These are phyloP conservation scores for Auricularia sp. DNA, from an alignment of 768 basidiomycete genomes.

Conservation along the genomic window DNA sequence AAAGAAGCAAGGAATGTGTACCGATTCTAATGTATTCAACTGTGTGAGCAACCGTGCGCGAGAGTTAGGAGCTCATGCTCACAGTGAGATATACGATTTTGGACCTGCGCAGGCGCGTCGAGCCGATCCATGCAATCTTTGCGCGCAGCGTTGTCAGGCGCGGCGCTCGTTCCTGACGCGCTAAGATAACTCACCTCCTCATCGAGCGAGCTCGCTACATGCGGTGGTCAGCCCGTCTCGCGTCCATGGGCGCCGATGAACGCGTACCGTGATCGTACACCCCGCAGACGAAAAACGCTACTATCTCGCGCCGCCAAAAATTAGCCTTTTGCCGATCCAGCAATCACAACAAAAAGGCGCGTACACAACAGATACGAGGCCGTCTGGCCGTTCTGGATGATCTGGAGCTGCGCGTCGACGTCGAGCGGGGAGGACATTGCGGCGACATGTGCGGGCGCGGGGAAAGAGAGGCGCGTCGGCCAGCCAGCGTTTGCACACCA, in stretches of 20 bases:
- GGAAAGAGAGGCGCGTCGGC: no score
- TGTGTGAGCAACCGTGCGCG: not conserved
- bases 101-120: not conserved
- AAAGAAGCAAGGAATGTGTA: not conserved
- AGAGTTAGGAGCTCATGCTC: not conserved
- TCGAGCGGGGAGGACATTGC: no score
- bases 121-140: not conserved
- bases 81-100: not conserved
- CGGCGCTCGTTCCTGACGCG: not conserved
- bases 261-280: not conserved
- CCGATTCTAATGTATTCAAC: not conserved
- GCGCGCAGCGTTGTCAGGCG: not conserved
- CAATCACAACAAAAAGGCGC: no score
- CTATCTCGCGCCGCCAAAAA: not conserved
- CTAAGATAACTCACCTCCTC: not conserved
- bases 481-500: no score
- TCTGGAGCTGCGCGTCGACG: no score
- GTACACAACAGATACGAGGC: no score
- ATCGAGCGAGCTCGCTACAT: not conserved
- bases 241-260: not conserved
- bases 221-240: not conserved
- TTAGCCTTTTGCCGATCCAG: no score
- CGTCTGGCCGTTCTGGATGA: no score
- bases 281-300: not conserved
- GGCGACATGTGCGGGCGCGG: no score